Conservation (phyloP, 2,329 filamentous ascomycete genomes). For the Botrytis galanthina region DNA sequence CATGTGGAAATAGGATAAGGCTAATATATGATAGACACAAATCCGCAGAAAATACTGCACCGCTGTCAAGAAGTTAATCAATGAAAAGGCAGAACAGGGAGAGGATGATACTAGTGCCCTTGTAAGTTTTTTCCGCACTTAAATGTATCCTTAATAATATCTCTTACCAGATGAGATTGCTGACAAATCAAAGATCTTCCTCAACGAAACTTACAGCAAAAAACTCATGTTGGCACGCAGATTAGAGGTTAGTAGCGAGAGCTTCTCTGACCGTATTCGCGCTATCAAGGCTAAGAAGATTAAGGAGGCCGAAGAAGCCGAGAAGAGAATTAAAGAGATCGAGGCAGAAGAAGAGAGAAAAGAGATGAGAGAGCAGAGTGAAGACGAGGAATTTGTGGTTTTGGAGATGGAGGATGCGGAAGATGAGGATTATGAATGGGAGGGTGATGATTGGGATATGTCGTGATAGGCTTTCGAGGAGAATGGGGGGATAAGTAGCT, state of each 20-base stretch:
- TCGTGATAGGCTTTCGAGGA: accelerated
- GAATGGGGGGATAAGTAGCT: not conserved
- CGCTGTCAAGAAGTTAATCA: not conserved
- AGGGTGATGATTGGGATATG: not conserved
- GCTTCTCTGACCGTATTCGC: not conserved
- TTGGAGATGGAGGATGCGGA: not conserved
- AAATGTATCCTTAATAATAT: accelerated
- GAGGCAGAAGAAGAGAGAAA: not conserved
- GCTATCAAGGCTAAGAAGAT: not conserved
- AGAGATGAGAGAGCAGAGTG: not conserved
- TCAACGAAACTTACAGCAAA: not conserved
- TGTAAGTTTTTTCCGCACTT: not conserved
- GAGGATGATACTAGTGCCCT: not conserved
- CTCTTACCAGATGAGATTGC: no score
- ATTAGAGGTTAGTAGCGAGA: not conserved
- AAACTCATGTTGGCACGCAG: not conserved
- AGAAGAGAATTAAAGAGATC: not conserved
- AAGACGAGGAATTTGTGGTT: not conserved
- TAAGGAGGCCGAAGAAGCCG: not conserved
- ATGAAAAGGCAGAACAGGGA: not conserved
- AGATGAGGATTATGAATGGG: not conserved
- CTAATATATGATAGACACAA: not conserved
- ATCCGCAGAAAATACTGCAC: not conserved
- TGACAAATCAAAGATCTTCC: not conserved
- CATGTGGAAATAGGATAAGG: not conserved